These are phyloP conservation scores for Russula abietina DNA, from an alignment of 768 basidiomycete species.

Conservation along the genomic window DNA sequence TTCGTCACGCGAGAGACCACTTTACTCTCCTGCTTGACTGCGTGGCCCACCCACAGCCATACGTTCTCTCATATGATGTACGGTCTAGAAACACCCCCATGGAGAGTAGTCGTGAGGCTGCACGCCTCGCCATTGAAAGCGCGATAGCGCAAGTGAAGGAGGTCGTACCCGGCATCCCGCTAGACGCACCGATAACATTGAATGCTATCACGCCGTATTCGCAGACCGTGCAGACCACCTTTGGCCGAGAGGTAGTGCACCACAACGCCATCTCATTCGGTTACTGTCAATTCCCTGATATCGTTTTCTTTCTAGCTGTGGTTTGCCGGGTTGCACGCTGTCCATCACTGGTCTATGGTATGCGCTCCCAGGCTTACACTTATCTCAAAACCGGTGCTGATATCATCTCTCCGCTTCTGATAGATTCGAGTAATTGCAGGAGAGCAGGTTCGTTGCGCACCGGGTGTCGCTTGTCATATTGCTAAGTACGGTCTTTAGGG, in stretches of 20 bases:
- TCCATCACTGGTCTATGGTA: slow-evolving; percentile 91
- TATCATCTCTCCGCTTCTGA: slow-evolving; percentile 1
- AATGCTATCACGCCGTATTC: slow-evolving; percentile 76
- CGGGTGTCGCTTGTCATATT: not conserved
- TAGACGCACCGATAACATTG: slow-evolving; percentile 59
- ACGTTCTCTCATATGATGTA: slow-evolving; percentile 67
- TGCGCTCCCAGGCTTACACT: slow-evolving; percentile 24
- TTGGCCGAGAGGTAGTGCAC: slow-evolving; percentile 65
- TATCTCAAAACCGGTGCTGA: slow-evolving; percentile 11
- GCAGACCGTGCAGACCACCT: slow-evolving; percentile 70
- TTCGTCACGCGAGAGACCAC: slow-evolving; percentile 82
- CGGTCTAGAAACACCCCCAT: slow-evolving; percentile 77
- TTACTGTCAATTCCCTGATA: not conserved
- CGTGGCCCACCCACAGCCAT: slow-evolving; percentile 40
- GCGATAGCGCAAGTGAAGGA: slow-evolving; percentile 52
- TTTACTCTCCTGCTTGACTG: slow-evolving; percentile 62
- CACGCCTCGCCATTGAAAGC: slow-evolving; percentile 49
- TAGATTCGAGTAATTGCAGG: slow-evolving; percentile 80
- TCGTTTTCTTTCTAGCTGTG: slow-evolving; percentile 48
- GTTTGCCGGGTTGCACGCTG: slow-evolving; percentile 81
- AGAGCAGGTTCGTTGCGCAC: slow-evolving; percentile 55
- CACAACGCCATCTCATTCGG: no score
- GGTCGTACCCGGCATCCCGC: slow-evolving; percentile 42
- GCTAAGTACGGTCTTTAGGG: slow-evolving; percentile 37
- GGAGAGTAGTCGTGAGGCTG: slow-evolving; percentile 61